Percentiles rank a stretch among this genome's conserved stretches.
Evolutionary conservation across 2,329 filamentous ascomycete species (phyloP).

Genomic region (Nannizzia gypsea): DNA sequence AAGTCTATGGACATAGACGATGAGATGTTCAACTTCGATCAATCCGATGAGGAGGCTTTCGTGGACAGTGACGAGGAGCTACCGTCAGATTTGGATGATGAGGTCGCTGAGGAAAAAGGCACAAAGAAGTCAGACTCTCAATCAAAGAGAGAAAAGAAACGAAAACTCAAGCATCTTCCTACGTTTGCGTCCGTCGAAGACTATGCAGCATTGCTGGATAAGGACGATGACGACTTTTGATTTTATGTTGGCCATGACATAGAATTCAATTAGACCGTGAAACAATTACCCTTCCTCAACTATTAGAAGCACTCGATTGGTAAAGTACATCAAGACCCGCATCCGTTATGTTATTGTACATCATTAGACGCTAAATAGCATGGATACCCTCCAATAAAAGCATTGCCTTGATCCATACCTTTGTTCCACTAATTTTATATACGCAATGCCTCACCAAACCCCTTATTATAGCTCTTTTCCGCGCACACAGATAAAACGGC

Average conservation of each 20-base stretch:
- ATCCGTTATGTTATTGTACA: not conserved
- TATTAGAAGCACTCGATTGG: not conserved
- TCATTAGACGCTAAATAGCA: not conserved
- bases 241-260: not conserved
- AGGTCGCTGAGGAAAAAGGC: constrained; percentile 23
- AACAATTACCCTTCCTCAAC: not conserved
- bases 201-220: constrained; percentile 72
- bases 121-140: constrained; percentile 27
- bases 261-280: not conserved
- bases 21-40: constrained; percentile 38
- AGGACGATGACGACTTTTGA: constrained; percentile 37
- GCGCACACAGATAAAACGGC: not conserved
- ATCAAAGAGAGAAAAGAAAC: constrained; percentile 51
- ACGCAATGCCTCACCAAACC: not conserved
- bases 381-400: constrained; percentile 1
- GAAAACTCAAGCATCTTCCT: constrained; percentile 77
- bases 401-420: not conserved
- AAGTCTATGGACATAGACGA: constrained; percentile 43
- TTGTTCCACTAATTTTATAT: not conserved
- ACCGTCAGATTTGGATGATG: constrained; percentile 38
- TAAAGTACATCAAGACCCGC: not conserved
- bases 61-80: constrained; percentile 45
- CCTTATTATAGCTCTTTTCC: too few species aligned
- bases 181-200: constrained; percentile 90
- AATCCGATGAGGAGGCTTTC: constrained; percentile 36